Conservation (phyloP, 2,329 filamentous ascomycete genomes). For the Verticillium dahliae region DNA sequence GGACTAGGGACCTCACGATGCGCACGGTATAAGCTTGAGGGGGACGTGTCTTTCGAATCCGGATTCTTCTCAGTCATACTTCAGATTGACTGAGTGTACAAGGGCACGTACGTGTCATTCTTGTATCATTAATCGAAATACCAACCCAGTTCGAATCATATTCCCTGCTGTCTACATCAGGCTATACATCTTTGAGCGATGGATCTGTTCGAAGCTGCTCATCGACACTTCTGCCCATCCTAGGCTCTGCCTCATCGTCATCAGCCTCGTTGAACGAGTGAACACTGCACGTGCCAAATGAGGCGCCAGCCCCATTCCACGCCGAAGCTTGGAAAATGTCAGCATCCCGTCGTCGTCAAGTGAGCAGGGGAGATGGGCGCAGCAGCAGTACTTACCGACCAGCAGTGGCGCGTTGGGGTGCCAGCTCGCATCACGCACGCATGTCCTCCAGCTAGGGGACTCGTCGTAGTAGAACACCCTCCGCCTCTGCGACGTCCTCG, state of each 20-base stretch:
- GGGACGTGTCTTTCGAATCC: not conserved
- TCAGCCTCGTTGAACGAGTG: slow-evolving; percentile 69
- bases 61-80: not conserved
- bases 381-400: slow-evolving; percentile 43
- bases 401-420: slow-evolving; percentile 79
- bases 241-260: slow-evolving; percentile 56
- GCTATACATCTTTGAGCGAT: slow-evolving; percentile 12
- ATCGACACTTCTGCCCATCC: slow-evolving; percentile 55
- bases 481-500: slow-evolving; percentile 45
- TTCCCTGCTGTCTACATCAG: not conserved
- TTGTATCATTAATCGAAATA: not conserved
- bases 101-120: not conserved
- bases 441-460: slow-evolving; percentile 63
- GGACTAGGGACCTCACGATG: not conserved
- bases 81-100: not conserved
- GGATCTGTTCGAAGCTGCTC: slow-evolving; percentile 43
- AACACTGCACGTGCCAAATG: slow-evolving; percentile 67
- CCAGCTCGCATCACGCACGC: slow-evolving; percentile 85
- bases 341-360: not conserved
- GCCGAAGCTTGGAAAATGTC: slow-evolving; percentile 55
- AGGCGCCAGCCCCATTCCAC: slow-evolving; percentile 72
- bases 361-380: not conserved
- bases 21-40: not conserved
- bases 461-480: slow-evolving; percentile 51
- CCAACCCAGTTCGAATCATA: not conserved